A percentile compares a stretch with the other conserved stretches of the same genome.
Conservation (phyloP, 345 rosid species). For the Hibiscus mutabilis region DNA sequence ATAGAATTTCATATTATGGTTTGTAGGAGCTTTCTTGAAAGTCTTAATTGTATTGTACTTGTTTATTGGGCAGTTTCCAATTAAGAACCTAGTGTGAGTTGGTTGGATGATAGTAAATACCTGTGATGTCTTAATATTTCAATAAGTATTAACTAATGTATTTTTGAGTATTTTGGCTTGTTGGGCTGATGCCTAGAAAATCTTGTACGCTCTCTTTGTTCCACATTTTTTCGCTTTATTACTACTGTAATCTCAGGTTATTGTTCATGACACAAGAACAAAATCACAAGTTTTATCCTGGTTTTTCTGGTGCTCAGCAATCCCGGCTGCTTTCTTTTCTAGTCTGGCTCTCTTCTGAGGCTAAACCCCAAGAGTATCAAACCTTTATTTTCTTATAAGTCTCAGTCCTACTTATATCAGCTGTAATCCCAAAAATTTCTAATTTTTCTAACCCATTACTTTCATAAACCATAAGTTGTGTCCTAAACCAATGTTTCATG, state of each 20-base stretch:
- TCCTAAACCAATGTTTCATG: slow-evolving; percentile 1
- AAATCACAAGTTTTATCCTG: background rate
- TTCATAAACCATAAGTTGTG: background rate
- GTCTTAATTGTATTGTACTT: background rate
- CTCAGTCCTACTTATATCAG: background rate
- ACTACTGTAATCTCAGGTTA: background rate
- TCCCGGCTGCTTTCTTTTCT: background rate
- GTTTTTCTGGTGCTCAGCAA: background rate
- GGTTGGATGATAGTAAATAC: background rate
- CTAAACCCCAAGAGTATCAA: background rate
- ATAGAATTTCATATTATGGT: background rate
- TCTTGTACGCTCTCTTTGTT: background rate
- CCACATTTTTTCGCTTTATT: background rate
- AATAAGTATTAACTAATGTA: background rate
- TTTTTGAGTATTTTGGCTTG: background rate
- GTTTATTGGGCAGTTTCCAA: background rate
- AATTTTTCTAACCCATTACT: background rate
- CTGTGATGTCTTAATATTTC: background rate
- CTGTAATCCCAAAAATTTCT: background rate
- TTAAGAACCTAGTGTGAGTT: background rate
- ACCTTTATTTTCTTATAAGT: background rate
- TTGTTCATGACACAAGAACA: background rate
- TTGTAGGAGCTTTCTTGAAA: background rate
- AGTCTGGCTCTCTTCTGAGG: background rate
- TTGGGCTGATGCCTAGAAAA: background rate